These are phyloP conservation scores for Podila verticillata DNA, from an alignment of 192 early-diverging fungal genomes.

Conservation along the genomic window DNA sequence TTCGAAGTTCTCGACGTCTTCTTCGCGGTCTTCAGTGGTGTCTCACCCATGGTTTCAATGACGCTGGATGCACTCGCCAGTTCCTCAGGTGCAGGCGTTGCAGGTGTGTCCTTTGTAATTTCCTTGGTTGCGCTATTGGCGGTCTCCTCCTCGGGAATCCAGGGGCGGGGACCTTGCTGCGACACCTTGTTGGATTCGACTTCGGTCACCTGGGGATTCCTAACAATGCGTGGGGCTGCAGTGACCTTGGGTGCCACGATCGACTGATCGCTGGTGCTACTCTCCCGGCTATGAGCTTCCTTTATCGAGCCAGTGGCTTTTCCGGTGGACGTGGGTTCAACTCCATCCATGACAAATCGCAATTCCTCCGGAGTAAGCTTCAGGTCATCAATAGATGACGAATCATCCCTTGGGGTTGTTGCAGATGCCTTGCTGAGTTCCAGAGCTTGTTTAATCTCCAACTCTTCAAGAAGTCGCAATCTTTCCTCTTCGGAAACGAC, in stretches of 20 bases:
- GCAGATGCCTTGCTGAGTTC: constrained; percentile 16
- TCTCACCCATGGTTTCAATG: constrained; percentile 21
- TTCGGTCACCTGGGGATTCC: constrained; percentile 13
- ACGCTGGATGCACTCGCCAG: constrained; percentile 6
- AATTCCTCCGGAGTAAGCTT: constrained; percentile 17
- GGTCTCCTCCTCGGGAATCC: neutral
- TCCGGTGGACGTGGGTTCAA: neutral
- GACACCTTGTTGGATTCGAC: constrained; percentile 2
- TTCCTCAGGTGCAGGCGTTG: constrained; percentile 2
- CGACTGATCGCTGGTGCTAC: neutral
- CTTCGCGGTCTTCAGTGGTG: neutral
- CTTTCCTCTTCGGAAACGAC: constrained; percentile 6
- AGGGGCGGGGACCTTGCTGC: constrained; percentile 20
- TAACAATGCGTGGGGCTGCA: neutral
- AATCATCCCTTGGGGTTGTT: neutral
- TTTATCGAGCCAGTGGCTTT: neutral
- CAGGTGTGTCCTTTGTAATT: neutral
- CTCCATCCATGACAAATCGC: constrained; percentile 19
- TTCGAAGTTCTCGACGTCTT: neutral
- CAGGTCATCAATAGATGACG: constrained; percentile 16
- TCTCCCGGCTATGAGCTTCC: neutral
- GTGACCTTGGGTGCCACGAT: constrained; percentile 15
- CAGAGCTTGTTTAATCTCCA: constrained; percentile 27
- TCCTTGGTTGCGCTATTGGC: constrained; percentile 1
- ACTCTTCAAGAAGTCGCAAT: constrained; percentile 21